These are phyloP conservation scores for Daldinia childiae DNA, from an alignment of 495 filamentous ascomycete genomes.

Conservation along the genomic window DNA sequence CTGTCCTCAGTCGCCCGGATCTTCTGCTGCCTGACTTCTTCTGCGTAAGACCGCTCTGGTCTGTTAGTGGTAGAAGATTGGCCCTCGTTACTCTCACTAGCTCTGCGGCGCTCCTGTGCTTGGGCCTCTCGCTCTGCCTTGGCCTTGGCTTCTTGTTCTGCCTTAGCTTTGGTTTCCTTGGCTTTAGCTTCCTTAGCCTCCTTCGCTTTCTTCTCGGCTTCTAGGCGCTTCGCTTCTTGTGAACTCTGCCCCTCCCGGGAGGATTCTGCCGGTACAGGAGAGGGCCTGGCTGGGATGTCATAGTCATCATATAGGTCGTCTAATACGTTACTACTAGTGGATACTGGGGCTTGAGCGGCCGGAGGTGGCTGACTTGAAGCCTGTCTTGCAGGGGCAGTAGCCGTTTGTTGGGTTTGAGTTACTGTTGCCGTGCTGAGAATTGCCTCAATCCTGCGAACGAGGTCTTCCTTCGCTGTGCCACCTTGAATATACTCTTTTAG, in stretches of 20 bases:
- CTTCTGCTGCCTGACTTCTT: slow-evolving; percentile 60
- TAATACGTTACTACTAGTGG: slow-evolving; percentile 6
- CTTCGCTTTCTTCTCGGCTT: slow-evolving; percentile 44
- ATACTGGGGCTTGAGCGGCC: slow-evolving; percentile 25
- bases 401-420: slow-evolving; percentile 17
- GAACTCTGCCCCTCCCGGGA: slow-evolving; percentile 16
- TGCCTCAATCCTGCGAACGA: slow-evolving; percentile 58
- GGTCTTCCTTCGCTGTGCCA: slow-evolving; percentile 66
- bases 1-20: slow-evolving; percentile 68
- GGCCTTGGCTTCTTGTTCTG: slow-evolving; percentile 41
- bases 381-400: slow-evolving; percentile 16
- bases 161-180: slow-evolving; percentile 45
- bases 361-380: slow-evolving; percentile 17
- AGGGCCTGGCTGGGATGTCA: slow-evolving; percentile 19
- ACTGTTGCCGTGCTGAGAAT: slow-evolving; percentile 45
- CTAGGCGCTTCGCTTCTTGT: slow-evolving; percentile 45
- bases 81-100: slow-evolving; percentile 45
- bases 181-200: slow-evolving; percentile 48
- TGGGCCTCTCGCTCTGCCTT: slow-evolving; percentile 50
- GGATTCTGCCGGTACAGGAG: slow-evolving; percentile 6
- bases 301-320: slow-evolving; percentile 41
- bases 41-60: slow-evolving; percentile 52
- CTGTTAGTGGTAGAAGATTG: slow-evolving; percentile 17
- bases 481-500: slow-evolving; percentile 72
- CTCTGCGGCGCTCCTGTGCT: slow-evolving; percentile 46